Evolutionary conservation across 2,329 filamentous ascomycete species (phyloP), one percentile per base, ranked within the genome.

Genomic region (Cucurbitaria berberidis): DNA sequence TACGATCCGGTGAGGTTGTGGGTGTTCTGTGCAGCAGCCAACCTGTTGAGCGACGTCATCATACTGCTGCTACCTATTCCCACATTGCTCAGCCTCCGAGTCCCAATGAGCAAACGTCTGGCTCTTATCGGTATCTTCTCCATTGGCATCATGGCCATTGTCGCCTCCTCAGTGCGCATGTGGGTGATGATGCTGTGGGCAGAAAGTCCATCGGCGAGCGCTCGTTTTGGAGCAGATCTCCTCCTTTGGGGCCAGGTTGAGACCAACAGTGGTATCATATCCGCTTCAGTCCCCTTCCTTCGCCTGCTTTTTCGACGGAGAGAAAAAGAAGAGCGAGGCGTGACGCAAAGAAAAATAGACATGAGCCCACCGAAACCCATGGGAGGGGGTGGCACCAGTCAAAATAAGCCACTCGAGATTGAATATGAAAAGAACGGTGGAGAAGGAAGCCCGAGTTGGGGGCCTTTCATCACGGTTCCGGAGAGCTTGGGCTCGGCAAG

Each of bases 31-130:
- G 78, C 65, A 1, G 70, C 71, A 6, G 62, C 77, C 49, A 79
- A 77, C 39, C 72, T 79, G 45, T 59, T 72, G 42, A 78, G 73
- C 48, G 77, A 80, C 49, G 64, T 78, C 9, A 55, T 78, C 16
- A 77, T 81, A 48, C 72, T 80, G 5, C 51, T 77, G 5, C 62
- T 81, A 2, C 79, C 80, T 0, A 75, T 82, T 15, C 78, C 79
- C 0, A 73, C 80, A 40, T 72, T 81, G 24, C 67, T 76, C 0
- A 73, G 73, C 2, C 74, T 84, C 3, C 74, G 81, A 49, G 81
- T 84, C 6, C 79, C 81, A 0, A 67, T 64, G 3, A 74, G 74
- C 3, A 81, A 83, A 49, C 83, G 84, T 48, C 65, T 82, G 13
- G 82, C 81, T 0, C 75, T 87, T n/a, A 61, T 74, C 8, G 69